Evolutionary conservation across 2,329 filamentous ascomycete genomes (phyloP).

Genomic region (Pseudodiploospora longispora): DNA sequence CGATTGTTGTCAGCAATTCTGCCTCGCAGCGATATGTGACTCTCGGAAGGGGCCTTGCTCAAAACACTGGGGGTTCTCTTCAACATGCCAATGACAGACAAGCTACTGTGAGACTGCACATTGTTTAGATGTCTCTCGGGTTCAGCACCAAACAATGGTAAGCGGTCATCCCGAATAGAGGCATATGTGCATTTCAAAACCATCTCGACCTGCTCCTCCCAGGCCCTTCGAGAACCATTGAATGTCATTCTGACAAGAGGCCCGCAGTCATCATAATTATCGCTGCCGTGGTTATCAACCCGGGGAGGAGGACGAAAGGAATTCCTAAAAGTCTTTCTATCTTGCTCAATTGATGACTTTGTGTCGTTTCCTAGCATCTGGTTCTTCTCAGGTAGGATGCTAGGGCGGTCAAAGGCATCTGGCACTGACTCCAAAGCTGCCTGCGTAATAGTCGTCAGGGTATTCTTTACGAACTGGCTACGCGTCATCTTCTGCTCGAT

Average conservation of each 20-base stretch:
- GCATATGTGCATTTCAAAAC: slow-evolving; percentile 87
- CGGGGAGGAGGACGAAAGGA: slow-evolving; percentile 45
- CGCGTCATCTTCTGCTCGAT: slow-evolving; percentile 96
- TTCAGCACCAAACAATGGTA: slow-evolving; percentile 74
- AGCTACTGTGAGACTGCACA: slow-evolving; percentile 46
- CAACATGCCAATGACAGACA: slow-evolving; percentile 70
- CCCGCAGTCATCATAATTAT: slow-evolving; percentile 52
- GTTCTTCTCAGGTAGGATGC: slow-evolving; percentile 41
- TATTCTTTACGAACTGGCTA: slow-evolving; percentile 92
- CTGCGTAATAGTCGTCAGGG: slow-evolving; percentile 78
- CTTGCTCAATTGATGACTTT: slow-evolving; percentile 27
- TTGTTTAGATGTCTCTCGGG: slow-evolving; percentile 30
- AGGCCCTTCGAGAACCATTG: slow-evolving; percentile 65
- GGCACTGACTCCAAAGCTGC: slow-evolving; percentile 66
- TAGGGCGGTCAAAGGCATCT: slow-evolving; percentile 53
- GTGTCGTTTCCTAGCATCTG: slow-evolving; percentile 25
- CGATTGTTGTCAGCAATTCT: slow-evolving; percentile 53
- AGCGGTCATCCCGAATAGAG: slow-evolving; percentile 78
- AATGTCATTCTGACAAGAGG: slow-evolving; percentile 73
- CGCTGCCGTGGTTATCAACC: slow-evolving; percentile 32
- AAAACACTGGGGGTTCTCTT: slow-evolving; percentile 84
- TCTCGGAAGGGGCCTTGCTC: slow-evolving; percentile 87
- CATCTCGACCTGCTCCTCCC: slow-evolving; percentile 84
- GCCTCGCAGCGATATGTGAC: slow-evolving; percentile 60
- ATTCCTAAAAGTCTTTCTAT: slow-evolving; percentile 32